Percentiles rank a stretch among this genome's conserved stretches.
phyloP scores from a whole-genome alignment of 2,329 filamentous ascomycete genomes.

The Fusarium begoniae region DNA sequence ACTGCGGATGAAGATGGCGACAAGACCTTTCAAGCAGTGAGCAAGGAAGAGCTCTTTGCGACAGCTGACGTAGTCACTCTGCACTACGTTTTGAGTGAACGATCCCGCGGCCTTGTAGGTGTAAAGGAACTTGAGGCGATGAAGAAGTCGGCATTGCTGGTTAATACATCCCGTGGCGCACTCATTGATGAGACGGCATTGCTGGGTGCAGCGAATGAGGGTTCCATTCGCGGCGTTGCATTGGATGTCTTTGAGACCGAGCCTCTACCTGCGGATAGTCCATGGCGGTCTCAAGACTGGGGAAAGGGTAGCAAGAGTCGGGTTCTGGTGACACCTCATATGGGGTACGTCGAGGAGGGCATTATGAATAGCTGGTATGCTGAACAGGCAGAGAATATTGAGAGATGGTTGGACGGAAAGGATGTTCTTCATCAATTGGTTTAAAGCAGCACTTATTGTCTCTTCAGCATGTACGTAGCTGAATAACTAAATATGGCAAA shows the following conservation, averaged over 20 bases:
- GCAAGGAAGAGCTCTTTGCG: background rate
- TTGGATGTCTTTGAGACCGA: background rate
- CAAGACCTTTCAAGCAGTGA: background rate
- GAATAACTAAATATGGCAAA: background rate
- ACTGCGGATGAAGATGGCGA: background rate
- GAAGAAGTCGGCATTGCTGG: background rate
- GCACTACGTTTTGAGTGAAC: background rate
- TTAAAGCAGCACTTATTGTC: background rate
- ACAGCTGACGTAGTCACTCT: slow-evolving; percentile 1
- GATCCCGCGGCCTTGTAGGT: background rate
- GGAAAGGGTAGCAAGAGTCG: background rate
- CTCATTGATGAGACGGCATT: background rate
- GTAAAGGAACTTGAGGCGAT: background rate
- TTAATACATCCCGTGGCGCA: background rate
- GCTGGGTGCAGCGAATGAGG: background rate
- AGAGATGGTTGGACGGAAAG: background rate
- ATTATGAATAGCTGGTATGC: slow-evolving; percentile 2
- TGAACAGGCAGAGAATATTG: slow-evolving; percentile 2
- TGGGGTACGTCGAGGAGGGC: background rate
- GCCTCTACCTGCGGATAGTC: background rate
- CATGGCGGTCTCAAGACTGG: background rate
- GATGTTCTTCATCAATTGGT: background rate
- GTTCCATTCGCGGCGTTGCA: background rate
- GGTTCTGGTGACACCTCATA: background rate
- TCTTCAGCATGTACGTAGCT: rapidly evolving